phyloP scores from a whole-genome alignment of 2,329 filamentous ascomycete genomes.

The Aspergillus texensis region DNA sequence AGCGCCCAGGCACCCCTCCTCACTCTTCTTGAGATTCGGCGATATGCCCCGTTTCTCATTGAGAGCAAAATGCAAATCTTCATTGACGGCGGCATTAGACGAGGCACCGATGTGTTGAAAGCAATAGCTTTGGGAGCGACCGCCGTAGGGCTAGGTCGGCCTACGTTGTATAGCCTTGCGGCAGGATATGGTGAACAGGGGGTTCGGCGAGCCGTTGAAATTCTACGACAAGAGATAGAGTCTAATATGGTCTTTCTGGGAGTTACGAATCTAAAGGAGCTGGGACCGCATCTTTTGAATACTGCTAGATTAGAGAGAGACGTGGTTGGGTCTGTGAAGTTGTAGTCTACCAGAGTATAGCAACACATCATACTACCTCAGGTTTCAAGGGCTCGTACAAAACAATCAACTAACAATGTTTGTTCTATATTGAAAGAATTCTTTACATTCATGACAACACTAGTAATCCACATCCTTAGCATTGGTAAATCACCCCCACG shows the following conservation, averaged over 20 bases:
- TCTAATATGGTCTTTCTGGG: constrained; percentile 39
- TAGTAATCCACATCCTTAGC: neutral
- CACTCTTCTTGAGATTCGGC: constrained; percentile 64
- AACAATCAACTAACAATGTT: neutral
- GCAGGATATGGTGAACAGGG: constrained; percentile 59
- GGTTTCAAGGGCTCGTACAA: neutral
- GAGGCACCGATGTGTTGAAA: constrained; percentile 69
- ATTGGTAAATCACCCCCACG: constrained; percentile 4
- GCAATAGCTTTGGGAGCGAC: constrained; percentile 66
- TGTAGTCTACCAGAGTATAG: constrained; percentile 18
- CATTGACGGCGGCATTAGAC: constrained; percentile 66
- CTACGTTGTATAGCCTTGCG: constrained; percentile 61
- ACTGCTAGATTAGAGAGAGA: constrained; percentile 34
- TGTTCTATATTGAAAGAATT: neutral
- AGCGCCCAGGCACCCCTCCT: constrained; percentile 54
- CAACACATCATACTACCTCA: neutral
- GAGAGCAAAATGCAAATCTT: constrained; percentile 60
- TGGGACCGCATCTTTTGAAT: constrained; percentile 36
- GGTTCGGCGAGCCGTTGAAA: constrained; percentile 49
- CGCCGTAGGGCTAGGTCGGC: constrained; percentile 65
- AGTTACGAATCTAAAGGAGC: constrained; percentile 28
- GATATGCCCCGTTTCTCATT: constrained; percentile 63
- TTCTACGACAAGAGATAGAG: constrained; percentile 38
- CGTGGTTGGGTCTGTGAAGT: constrained; percentile 32
- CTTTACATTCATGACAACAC: neutral